phyloP scores from a whole-genome alignment of 2,329 filamentous ascomycete species.

The Pestalotiopsis sp. region DNA sequence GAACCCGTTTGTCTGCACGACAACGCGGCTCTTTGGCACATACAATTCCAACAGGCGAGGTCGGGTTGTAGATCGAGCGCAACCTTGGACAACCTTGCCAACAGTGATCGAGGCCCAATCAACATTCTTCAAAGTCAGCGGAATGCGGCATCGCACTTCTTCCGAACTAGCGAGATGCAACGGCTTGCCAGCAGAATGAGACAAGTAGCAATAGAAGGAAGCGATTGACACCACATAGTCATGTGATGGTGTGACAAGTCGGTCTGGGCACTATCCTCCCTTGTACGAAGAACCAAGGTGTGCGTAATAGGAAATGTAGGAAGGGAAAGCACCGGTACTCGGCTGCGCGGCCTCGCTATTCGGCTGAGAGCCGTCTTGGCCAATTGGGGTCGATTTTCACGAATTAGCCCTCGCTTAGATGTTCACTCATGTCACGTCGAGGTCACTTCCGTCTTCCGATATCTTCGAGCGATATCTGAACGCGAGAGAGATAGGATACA shows the following conservation, averaged over 20 bases:
- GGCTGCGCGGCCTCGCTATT: neutral
- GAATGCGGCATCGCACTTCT: neutral
- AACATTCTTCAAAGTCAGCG: neutral
- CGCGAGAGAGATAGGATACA: neutral
- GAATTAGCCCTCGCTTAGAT: neutral
- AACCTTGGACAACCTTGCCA: neutral
- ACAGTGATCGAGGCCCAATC: neutral
- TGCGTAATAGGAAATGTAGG: neutral
- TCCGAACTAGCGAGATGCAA: neutral
- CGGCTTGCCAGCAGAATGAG: neutral
- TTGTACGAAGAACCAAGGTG: conserved; percentile 2
- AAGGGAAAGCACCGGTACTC: neutral
- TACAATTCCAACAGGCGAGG: neutral
- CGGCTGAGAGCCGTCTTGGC: neutral
- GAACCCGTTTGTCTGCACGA: neutral
- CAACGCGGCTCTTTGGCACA: neutral
- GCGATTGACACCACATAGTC: conserved; percentile 2
- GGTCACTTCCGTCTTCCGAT: neutral
- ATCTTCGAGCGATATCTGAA: neutral
- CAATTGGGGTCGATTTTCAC: neutral
- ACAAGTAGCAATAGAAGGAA: neutral
- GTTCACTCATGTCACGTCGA: neutral
- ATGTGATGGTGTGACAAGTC: neutral
- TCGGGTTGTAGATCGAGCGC: neutral
- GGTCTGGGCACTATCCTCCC: neutral